A percentile compares a stretch with the other conserved stretches of the same genome.
Conservation (phyloP, 2,329 filamentous ascomycete species). For the Sporothrix pseudoabietina region DNA sequence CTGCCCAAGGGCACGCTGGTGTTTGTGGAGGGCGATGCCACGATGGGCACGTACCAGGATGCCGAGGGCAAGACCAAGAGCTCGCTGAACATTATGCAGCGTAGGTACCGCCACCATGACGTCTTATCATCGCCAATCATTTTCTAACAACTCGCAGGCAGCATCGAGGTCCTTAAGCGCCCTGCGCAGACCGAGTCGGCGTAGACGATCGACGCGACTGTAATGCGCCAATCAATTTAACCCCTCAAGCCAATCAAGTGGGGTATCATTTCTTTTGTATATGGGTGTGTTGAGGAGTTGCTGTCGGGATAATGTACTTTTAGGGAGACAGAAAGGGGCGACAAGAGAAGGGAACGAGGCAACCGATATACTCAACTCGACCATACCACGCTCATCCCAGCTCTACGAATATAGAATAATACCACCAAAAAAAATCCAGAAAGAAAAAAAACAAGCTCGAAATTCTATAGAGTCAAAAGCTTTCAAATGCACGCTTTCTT, state of each 20-base stretch:
- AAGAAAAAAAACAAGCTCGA: background rate
- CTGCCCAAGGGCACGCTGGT: slow-evolving; percentile 82
- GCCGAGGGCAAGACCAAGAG: slow-evolving; percentile 68
- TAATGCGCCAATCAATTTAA: background rate
- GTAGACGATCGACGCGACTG: slow-evolving; percentile 8
- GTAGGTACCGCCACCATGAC: slow-evolving; percentile 57
- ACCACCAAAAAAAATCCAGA: background rate
- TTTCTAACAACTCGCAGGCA: slow-evolving; percentile 41
- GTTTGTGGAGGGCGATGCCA: slow-evolving; percentile 80
- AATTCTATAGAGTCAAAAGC: background rate
- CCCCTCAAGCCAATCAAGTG: background rate
- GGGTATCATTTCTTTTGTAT: slow-evolving; percentile 12
- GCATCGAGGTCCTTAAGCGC: slow-evolving; percentile 51
- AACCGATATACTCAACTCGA: background rate
- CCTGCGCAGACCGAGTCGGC: slow-evolving; percentile 36
- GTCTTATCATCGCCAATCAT: background rate
- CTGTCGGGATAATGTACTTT: slow-evolving; percentile 7
- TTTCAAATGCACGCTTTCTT: background rate
- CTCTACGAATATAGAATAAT: slow-evolving; percentile 15
- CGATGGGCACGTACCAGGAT: slow-evolving; percentile 67
- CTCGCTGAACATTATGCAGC: slow-evolving; percentile 72
- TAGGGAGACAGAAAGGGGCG: too few species aligned
- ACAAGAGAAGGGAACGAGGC: background rate
- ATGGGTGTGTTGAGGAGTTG: background rate
- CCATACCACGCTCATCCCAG: slow-evolving; percentile 19